Evolutionary conservation across 768 basidiomycete genomes (phyloP), one percentile per base, ranked within the genome.

Genomic region (Leccinum subgranulosum): DNA sequence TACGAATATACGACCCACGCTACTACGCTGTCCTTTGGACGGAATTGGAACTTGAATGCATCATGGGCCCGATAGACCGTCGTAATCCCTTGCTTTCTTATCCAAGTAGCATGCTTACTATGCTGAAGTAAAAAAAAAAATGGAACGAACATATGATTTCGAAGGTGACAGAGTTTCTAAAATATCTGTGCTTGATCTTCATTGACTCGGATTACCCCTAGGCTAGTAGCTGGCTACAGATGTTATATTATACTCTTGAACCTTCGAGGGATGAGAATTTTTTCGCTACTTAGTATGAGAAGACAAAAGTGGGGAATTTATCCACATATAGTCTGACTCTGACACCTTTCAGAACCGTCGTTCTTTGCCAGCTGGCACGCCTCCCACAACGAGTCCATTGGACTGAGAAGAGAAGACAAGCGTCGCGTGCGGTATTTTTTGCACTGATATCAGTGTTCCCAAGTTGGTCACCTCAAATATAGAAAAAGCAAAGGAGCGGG

Each of bases 191-290:
- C 33, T 8, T 39, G n/a, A 5, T 51, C 27, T 14, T 53, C 29
- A 5, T 29, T 27, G 23, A 58, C 29, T 4, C 1, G 12, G n/a
- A 39, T 14, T 46, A 7, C 31, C 25, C 1, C 27, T 6, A 31
- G 29, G 29, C 31, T 6, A 33, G 31, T 33, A n/a, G 8, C 27
- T 34, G 21, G 19, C 41, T 15, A n/a, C 19, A 29, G 27, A 52
- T 14, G 33, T 21, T 8, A 12, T 7, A 6, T 21, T 4, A 43
- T 4, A 31, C 41, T 19, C 11, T 36, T 23, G 23, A 48, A 39
- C 6, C 15, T 49, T 49, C 47, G 36, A 60, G 51, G 53, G 55
- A 43, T 64, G 59, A 36, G 51, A 34, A 34, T 36, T 17, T 15
- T 17, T 36, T 36, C 36, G 12, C 31, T 33, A 14, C 31, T 12